Base-by-base conservation (phyloP, 805 yeast genomes). In the Blastobotrys muscicola region DNA sequence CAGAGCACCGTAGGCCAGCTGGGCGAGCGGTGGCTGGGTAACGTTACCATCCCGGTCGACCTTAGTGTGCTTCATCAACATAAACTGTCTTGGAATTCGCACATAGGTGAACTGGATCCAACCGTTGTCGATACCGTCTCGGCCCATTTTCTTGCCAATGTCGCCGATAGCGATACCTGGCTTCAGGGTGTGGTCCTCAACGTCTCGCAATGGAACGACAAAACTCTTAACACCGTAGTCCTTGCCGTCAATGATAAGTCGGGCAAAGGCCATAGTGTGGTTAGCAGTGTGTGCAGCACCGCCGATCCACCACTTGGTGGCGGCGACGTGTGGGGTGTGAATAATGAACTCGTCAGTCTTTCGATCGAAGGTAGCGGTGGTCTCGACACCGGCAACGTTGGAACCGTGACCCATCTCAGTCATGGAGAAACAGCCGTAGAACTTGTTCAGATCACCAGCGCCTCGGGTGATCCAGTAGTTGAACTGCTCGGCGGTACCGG, bases 241-340 rank as follows among this genome's bases (percentile, higher is more conserved):
- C 62, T 82, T 76, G 30, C 84, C 90, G 38, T 80, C 69, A 29
- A 85, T 86, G 42, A 84, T 75, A 49, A 89, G 70, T 48, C 97
- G 72, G 3, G 96, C 96, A 61, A 80, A 89, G 20, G 78, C 82
- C n/a, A 80, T 77, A 16, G 85, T 70, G 66, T 89, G 96, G 26
- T 89, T 85, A 4, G 96, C 85, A 14, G 94, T 80, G 63, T 85
- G 94, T 8, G 96, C 96, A 35, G 96, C 96, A 55, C 97, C 97
- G 39, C 97, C 97, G 56, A 89, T 89, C 97, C 97, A 89, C 96
- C 97, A 89, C 62, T 89, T 89, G 20, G 96, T 87, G 36, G 97
- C 96, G 32, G 94, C 89, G 44, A 84, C 62, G 58, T 87, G 84
- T 1, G 97, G 97, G 9, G 97, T 89, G 59, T 85, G 75, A 56